Percentiles rank a stretch among this genome's conserved stretches.
Conservation (phyloP, 2,329 filamentous ascomycete species). For the Calonectria hawksworthii region DNA sequence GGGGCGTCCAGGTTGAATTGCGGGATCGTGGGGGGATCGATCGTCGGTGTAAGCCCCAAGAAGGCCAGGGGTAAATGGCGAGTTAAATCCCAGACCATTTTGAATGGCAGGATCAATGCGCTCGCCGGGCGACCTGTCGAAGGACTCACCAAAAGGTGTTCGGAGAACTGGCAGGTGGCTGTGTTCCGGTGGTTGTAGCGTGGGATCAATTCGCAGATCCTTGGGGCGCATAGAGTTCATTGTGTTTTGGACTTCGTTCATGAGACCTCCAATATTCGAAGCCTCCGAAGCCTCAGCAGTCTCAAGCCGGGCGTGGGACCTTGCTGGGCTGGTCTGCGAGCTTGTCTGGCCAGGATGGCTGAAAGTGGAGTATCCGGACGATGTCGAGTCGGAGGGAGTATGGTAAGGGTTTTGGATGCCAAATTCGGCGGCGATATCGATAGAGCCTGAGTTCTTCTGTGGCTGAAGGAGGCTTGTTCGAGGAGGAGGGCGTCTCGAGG, state of each 20-base stretch:
- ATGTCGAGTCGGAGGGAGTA: conserved; percentile 73
- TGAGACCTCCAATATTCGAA: conserved; percentile 65
- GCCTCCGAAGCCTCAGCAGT: conserved; percentile 57
- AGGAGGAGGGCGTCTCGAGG: conserved; percentile 66
- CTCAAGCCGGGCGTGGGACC: conserved; percentile 52
- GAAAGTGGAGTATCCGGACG: conserved; percentile 73
- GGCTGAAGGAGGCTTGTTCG: conserved; percentile 63
- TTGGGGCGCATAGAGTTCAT: conserved; percentile 54
- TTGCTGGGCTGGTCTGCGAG: conserved; percentile 65
- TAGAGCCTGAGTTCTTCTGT: conserved; percentile 55
- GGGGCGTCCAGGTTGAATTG: conserved; percentile 25
- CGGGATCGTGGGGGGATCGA: conserved; percentile 23
- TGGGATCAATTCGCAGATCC: conserved; percentile 52
- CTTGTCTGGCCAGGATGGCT: conserved; percentile 72
- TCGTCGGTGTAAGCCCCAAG: conserved; percentile 40
- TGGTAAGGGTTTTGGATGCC: conserved; percentile 75
- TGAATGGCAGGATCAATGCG: conserved; percentile 41
- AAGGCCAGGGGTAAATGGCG: conserved; percentile 24
- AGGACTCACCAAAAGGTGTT: conserved; percentile 44
- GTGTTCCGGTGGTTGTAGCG: conserved; percentile 44
- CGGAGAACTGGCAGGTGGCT: conserved; percentile 25
- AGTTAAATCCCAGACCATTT: conserved; percentile 34
- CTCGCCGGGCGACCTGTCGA: conserved; percentile 42
- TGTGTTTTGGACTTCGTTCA: conserved; percentile 69
- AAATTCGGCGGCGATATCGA: conserved; percentile 73